A percentile compares a stretch with the other conserved stretches of the same genome.
These are phyloP conservation scores for Hypoxylon sp. DNA, from an alignment of 2,329 filamentous ascomycete species.

Conservation along the genomic window DNA sequence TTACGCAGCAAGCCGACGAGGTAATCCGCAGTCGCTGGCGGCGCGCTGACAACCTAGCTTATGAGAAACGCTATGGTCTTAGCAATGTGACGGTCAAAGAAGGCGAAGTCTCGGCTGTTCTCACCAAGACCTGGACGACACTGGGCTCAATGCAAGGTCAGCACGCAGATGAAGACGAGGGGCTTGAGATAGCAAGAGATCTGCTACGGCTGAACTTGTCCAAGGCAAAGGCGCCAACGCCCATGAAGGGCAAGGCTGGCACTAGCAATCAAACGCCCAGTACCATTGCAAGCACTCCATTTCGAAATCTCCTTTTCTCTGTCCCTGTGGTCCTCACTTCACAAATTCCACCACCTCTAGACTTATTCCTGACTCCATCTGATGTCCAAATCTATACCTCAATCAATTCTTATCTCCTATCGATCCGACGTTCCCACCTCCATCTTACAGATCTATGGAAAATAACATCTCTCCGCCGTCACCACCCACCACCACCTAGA, in stretches of 20 bases:
- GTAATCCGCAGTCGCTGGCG: constrained; percentile 81
- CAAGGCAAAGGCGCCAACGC: constrained; percentile 61
- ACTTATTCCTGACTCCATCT: constrained; percentile 84
- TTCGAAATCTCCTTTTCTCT: constrained; percentile 86
- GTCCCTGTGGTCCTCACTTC: constrained; percentile 79
- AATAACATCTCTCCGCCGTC: constrained; percentile 81
- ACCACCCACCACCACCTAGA: constrained; percentile 79
- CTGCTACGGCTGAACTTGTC: constrained; percentile 77
- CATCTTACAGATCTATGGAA: constrained; percentile 90
- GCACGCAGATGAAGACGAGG: constrained; percentile 83
- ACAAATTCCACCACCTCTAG: constrained; percentile 82
- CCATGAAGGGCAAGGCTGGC: constrained; percentile 58
- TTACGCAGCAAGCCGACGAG: constrained; percentile 88
- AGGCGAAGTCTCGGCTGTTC: constrained; percentile 83
- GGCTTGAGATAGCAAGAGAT: constrained; percentile 85
- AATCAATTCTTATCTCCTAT: constrained; percentile 90
- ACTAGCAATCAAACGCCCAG: constrained; percentile 50
- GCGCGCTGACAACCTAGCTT: constrained; percentile 70
- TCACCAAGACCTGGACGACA: constrained; percentile 83
- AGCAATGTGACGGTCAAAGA: constrained; percentile 83
- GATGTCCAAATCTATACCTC: constrained; percentile 85
- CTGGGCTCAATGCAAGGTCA: constrained; percentile 81
- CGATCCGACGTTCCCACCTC: constrained; percentile 87
- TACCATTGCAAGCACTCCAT: constrained; percentile 68
- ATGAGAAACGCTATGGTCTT: constrained; percentile 71